Evolutionary conservation across 2,329 filamentous ascomycete species (phyloP).

Genomic region (Diaporthe australafricana): DNA sequence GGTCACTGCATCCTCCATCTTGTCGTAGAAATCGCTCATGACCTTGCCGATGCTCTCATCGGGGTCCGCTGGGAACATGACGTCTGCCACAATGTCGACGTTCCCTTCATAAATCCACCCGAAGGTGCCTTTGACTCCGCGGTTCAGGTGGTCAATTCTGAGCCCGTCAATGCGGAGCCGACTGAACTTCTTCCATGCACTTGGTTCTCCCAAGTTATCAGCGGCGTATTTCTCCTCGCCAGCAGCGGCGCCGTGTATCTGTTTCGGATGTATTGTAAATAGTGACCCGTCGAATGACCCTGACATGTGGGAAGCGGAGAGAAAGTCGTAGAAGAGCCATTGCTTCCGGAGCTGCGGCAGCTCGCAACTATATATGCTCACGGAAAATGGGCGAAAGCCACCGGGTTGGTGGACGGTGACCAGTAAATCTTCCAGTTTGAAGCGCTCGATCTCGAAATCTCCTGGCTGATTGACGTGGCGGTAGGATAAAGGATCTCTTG

Average conservation of each 20-base stretch:
- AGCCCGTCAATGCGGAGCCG: slow-evolving; percentile 91
- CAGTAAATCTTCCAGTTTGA: slow-evolving; percentile 94
- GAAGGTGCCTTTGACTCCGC: slow-evolving; percentile 92
- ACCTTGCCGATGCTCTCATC: slow-evolving; percentile 93
- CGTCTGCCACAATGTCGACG: slow-evolving; percentile 94
- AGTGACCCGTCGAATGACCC: slow-evolving; percentile 95
- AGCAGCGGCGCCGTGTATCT: slow-evolving; percentile 83
- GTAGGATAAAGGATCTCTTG: slow-evolving; percentile 85
- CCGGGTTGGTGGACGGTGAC: slow-evolving; percentile 92
- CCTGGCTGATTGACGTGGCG: slow-evolving; percentile 89
- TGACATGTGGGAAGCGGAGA: slow-evolving; percentile 95
- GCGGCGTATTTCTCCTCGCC: slow-evolving; percentile 66
- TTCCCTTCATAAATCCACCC: slow-evolving; percentile 98
- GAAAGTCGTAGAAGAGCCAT: slow-evolving; percentile 97
- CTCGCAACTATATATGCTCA: slow-evolving; percentile 96
- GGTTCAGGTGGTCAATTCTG: slow-evolving; percentile 95
- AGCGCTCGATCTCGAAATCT: slow-evolving; percentile 96
- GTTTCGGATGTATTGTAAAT: slow-evolving; percentile 95
- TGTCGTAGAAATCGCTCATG: slow-evolving; percentile 97
- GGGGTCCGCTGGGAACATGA: slow-evolving; percentile 91
- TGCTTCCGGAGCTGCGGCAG: slow-evolving; percentile 93
- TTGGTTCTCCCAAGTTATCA: slow-evolving; percentile 72
- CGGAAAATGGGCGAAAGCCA: slow-evolving; percentile 91
- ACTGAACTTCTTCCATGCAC: slow-evolving; percentile 95
- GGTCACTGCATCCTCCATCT: slow-evolving; percentile 91